Evolutionary conservation across 129 eudicot genomes (phyloP), one percentile per base, ranked within the genome.

Genomic region (Tagetes patula): DNA sequence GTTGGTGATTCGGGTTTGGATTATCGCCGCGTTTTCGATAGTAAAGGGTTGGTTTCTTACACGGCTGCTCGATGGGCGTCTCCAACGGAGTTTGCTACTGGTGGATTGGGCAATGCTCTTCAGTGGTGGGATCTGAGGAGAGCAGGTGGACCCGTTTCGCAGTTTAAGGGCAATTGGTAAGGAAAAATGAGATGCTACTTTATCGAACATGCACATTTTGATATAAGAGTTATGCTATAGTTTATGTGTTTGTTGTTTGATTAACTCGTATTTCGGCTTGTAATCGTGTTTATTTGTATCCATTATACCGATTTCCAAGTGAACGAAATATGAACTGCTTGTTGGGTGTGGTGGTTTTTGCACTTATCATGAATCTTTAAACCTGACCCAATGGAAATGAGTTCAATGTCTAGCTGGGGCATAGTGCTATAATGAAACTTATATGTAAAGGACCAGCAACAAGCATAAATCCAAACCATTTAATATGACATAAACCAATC

Each of bases 121-220:
- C 98, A 89, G 39, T 93, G 95, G 98, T 92, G 98, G 98, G 98
- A 93, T 87, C 82, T 56, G 81, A 74, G 96, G 79, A 85, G 73
- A 79, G 79, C 87, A 6, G 96, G 88, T 9, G 88, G 84, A 4
- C 88, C 96, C 12, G 96, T 67, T 31, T 70, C 84, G 30, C 88
- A 83, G 82, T 85, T 92, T 60, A 92, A 92, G 83, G 90, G 87
- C 7, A 84, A 85, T 46, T 89, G 96, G 96, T 92, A 73, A 75
- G 77, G 70, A 7, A 30, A 30, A 32, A 0, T 45, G 4, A 45
- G 46, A 5, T 8, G 58, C 1, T 36, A 4, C 6, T 33, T 43
- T 43, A 43, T 43, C 9, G 9, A 5, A 7, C 5, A 4, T 4
- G 38, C 62, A 38, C 50, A 14, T 38, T 70, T 53, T 46, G 30